Evolutionary conservation across 345 rosid genomes (phyloP).

Genomic region (Draba incana): DNA sequence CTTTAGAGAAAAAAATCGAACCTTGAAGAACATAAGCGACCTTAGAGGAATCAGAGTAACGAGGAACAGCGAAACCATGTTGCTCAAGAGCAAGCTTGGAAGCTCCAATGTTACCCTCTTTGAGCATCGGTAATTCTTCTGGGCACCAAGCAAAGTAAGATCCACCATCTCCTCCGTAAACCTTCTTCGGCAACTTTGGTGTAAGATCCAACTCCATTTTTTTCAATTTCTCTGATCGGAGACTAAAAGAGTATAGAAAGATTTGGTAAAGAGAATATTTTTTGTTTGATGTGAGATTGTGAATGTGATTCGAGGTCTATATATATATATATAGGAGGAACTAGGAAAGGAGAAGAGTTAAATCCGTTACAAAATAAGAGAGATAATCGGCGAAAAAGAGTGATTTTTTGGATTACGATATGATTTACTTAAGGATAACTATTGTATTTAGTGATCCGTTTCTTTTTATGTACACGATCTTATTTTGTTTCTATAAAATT

Average conservation of each 20-base stretch:
- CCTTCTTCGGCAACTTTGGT: constrained; percentile 70
- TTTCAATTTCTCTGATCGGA: constrained; percentile 2
- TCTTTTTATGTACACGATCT: constrained; percentile 1
- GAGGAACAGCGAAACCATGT: constrained; percentile 83
- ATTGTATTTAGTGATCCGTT: constrained; percentile 13
- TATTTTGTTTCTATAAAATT: not conserved
- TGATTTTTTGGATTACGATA: not conserved
- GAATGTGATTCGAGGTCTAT: constrained; percentile 7
- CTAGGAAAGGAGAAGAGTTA: not conserved
- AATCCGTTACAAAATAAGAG: not conserved
- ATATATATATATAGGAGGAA: not conserved
- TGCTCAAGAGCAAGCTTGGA: constrained; percentile 80
- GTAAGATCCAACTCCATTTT: constrained; percentile 83
- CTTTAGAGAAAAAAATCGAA: constrained; percentile 31
- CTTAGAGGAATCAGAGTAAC: constrained; percentile 83
- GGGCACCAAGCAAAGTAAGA: constrained; percentile 86
- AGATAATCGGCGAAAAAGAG: not conserved
- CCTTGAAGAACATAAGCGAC: constrained; percentile 96
- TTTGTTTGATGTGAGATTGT: constrained; percentile 9
- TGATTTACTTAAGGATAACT: constrained; percentile 9
- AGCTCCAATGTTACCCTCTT: constrained; percentile 81
- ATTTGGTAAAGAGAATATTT: not conserved
- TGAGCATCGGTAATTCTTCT: constrained; percentile 73
- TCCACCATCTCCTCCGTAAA: constrained; percentile 75
- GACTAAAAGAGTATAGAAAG: constrained; percentile 13